Base-by-base conservation (phyloP, 139 green algal genomes). In the Chlorella vulgaris region DNA sequence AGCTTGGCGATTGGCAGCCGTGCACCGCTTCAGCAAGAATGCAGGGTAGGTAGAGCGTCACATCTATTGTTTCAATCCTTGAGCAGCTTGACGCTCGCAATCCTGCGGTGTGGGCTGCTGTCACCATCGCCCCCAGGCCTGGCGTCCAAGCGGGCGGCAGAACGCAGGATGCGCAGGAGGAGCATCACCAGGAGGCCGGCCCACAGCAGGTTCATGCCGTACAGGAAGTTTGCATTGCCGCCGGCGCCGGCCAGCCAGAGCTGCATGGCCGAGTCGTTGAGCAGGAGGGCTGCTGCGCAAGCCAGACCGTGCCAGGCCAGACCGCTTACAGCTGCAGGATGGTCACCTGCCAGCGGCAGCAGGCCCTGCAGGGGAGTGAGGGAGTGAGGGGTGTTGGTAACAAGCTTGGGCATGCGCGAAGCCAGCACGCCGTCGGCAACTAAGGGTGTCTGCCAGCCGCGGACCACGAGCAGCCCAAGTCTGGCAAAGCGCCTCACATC, bases 201-300 rank as follows among this genome's bases (percentile, higher is more conserved):
- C 81, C 81, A 85, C 33, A 67, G 31, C 50, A 85, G 65, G 40
- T 81, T 85, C 70, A 76, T 76, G n/a, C 81, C 81, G 19, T 77
- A 85, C n/a, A 85, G 22, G 26, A 85, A 85, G 81, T 85, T 85
- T 15, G 81, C 81, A 22, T 85, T 85, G 36, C 58, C 81, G 21
- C 53, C 61, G 50, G 58, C 19, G 50, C 58, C n/a, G 31, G n/a
- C 73, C 50, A 81, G 61, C 81, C 81, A 85, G 4, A 85, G 74
- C 78, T 83, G 58, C 53, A 74, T 31, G 43, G 50, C 43, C 21
- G 50, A 50, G 4, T 50, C 28, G 2, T 19, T 65, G 0, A 81
- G 76, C 31, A 65, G 42, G 40, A 74, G 42, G 31, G 76, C 76
- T 0, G 33, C 33, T 1, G 15, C 61, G 7, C 63, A 10, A 2